These are phyloP conservation scores for Xylaria venustula DNA, from an alignment of 495 filamentous ascomycete species.

Conservation along the genomic window DNA sequence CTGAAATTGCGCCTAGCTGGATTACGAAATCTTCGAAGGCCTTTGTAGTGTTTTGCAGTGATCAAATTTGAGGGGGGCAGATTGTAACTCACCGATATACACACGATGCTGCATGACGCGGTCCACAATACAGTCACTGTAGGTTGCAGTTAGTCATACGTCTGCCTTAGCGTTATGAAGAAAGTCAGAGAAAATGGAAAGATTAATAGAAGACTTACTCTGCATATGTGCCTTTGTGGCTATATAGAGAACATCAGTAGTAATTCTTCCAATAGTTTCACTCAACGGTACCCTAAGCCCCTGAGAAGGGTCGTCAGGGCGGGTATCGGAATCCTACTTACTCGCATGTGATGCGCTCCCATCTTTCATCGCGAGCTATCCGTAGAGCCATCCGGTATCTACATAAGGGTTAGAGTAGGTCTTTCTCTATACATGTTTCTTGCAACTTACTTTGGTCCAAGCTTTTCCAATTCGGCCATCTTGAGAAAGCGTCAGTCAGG, in stretches of 20 bases:
- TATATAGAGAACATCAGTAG: slow-evolving; percentile 1
- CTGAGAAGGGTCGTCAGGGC: neutral
- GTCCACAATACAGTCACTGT: slow-evolving; percentile 82
- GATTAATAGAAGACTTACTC: slow-evolving; percentile 4
- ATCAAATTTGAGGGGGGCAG: neutral
- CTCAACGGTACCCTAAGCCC: neutral
- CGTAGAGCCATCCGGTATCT: slow-evolving; percentile 75
- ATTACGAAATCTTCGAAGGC: too few species aligned
- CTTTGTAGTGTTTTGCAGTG: neutral
- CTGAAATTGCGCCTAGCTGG: neutral
- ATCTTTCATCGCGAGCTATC: slow-evolving; percentile 90
- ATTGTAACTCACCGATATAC: slow-evolving; percentile 19
- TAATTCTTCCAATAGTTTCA: neutral
- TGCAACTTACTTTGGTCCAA: slow-evolving; percentile 66
- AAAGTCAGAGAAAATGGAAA: neutral
- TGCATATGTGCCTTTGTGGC: slow-evolving; percentile 19
- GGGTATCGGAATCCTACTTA: neutral
- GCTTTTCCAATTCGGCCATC: slow-evolving; percentile 83
- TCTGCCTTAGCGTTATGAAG: neutral
- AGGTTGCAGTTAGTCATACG: neutral
- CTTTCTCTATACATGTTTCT: neutral
- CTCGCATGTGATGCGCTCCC: slow-evolving; percentile 54
- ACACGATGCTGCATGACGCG: slow-evolving; percentile 56
- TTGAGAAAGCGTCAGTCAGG: neutral
- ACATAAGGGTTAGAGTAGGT: neutral